Evolutionary conservation across 1,284 basidiomycete genomes (phyloP), one percentile per base, ranked within the genome.

Genomic region (Polyporus tsugae): DNA sequence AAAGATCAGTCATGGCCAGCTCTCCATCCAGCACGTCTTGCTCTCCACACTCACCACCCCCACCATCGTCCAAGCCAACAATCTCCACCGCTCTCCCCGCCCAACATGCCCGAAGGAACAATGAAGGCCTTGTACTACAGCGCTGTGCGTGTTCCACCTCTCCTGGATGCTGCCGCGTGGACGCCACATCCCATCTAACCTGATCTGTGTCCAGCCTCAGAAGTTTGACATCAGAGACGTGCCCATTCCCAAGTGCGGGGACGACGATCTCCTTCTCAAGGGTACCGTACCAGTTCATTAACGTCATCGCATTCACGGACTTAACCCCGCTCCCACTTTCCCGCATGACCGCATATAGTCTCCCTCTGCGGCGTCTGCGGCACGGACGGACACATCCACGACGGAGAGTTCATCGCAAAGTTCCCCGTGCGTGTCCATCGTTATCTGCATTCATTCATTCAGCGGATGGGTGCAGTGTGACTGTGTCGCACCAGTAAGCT

Each of bases 391-490:
- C 87, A 89, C 77, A 86, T 89, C 65, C 87, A 89, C 80, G 83
- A 86, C 70, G 87, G 88, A 69, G 87, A 88, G 75, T 89, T 89
- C 80, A 88, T 87, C 75, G 79, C 87, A 66, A 83, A 83, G 75
- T 88, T 87, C 79, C 86, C 86, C 15, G 82, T 83, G 70, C 38
- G 81, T 64, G 17, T 46, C 63, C 36, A 41, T 62, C 64, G 58
- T 74, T 74, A 70, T 66, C 52, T 60, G 38, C 42, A 46, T 60
- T 66, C 62, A 63, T 22, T 60, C 44, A 52, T 52, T 25, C 6
- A 29, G 36, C 36, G 19, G 10, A 58, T 22, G 55, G 55, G 36
- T 38, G 55, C 55, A 58, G 35, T 58, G 19, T 55, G 29, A 19
- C 29, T 17, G 29, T 35, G 52, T n/a, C 39, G 11, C 35, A 58